phyloP scores from a whole-genome alignment of 139 green algal species.

The Closterium sp. region DNA sequence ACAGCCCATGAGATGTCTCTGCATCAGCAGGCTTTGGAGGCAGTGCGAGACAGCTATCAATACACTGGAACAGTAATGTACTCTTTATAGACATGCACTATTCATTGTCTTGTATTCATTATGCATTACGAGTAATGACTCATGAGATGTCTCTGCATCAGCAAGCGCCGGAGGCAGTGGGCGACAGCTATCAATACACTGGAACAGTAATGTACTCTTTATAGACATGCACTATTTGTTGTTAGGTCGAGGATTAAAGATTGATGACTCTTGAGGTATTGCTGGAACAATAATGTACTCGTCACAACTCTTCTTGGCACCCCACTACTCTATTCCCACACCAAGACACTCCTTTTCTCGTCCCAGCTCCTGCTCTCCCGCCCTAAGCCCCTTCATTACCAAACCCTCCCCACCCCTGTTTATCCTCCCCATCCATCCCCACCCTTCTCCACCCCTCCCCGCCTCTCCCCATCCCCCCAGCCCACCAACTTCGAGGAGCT shows the following conservation, averaged over 20 bases:
- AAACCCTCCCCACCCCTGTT: too few species aligned
- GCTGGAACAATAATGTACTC: too few species aligned
- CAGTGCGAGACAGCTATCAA: not conserved
- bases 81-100: too few species aligned
- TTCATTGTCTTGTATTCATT: too few species aligned
- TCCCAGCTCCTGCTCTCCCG: too few species aligned
- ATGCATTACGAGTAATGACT: too few species aligned
- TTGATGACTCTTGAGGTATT: not conserved
- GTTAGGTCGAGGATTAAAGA: not conserved
- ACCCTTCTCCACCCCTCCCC: not conserved
- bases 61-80: not conserved
- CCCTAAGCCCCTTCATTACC: too few species aligned
- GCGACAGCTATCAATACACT: not conserved
- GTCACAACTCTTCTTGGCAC: too few species aligned
- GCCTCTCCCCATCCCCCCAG: not conserved
- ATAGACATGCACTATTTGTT: not conserved
- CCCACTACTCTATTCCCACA: too few species aligned
- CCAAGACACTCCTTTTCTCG: too few species aligned
- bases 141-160: not conserved
- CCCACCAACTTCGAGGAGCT: too few species aligned
- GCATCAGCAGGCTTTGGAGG: too few species aligned
- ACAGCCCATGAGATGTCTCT: not conserved
- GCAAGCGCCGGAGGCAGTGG: not conserved
- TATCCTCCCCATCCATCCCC: not conserved
- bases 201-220: not conserved